A percentile compares a stretch with the other conserved stretches of the same genome.
These are phyloP conservation scores for Piper longum DNA, from an alignment of 164 flowering plant genomes.

Conservation along the genomic window DNA sequence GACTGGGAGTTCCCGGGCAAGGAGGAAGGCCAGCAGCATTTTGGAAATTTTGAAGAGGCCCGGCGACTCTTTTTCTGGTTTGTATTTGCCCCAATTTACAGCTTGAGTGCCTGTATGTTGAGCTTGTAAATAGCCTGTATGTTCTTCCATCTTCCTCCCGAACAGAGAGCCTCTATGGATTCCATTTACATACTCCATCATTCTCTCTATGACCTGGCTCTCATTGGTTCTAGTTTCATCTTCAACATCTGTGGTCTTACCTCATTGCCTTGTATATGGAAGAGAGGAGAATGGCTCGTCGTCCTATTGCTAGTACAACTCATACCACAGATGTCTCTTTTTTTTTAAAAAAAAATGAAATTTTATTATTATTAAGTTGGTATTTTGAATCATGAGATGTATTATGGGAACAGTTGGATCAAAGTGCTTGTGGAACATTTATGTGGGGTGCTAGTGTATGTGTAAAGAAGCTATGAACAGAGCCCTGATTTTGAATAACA, in stretches of 20 bases:
- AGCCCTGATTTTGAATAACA: background rate
- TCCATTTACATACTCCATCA: background rate
- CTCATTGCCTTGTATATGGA: background rate
- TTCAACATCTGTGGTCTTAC: background rate
- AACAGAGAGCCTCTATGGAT: background rate
- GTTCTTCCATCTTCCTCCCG: background rate
- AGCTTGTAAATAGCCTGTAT: background rate
- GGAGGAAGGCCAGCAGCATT: constrained; percentile 65
- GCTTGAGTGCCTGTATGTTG: background rate
- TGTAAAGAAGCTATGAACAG: background rate
- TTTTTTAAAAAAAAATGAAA: too few species aligned
- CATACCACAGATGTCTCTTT: background rate
- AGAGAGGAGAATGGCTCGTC: background rate
- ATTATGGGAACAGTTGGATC: background rate
- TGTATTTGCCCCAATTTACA: background rate
- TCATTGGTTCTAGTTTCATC: background rate
- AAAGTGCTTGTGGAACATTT: background rate
- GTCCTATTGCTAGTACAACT: background rate
- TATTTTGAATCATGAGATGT: background rate
- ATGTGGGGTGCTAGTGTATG: background rate
- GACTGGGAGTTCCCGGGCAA: constrained; percentile 73
- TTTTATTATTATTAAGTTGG: background rate
- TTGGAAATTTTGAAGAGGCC: constrained; percentile 49
- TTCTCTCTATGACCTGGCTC: background rate
- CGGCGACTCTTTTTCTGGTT: constrained; percentile 26